Base-by-base conservation (phyloP, 1,284 basidiomycete genomes). In the Cerrena zonata region DNA sequence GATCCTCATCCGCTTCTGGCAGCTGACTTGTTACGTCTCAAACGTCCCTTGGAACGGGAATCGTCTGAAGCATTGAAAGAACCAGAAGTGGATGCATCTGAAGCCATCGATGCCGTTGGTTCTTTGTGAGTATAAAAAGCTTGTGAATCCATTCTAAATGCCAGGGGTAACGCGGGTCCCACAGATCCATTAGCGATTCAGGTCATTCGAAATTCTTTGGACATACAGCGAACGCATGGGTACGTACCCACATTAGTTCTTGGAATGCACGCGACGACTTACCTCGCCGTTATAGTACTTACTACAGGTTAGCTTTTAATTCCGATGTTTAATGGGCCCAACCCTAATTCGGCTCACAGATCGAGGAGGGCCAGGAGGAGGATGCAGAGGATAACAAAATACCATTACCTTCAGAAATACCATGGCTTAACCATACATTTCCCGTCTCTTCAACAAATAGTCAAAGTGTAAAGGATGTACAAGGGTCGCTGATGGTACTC, bases 181-280 rank as follows among this genome's bases (percentile, higher is more conserved):
- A 21, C 53, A 84, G 82, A 54, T 79, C 79, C 34, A 79, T 84
- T 52, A 79, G 79, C 10, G 75, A 79, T 52, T 73, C 73, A 24
- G 83, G 82, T 23, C 74, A 77, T 40, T 76, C 79, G 3, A 80
- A 77, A 44, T 86, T 84, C 64, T 84, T 77, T 60, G 83, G 83
- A 22, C 73, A 72, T 49, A 75, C 80, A 27, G 82, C 83, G 21
- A 84, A 81, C 61, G 78, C 82, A 51, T 84, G 81, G 78, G 82
- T 86, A 66, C 57, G 80, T 64, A 37, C 25, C 24, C 24, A 27
- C 22, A 22, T 23, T 56, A 27, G 50, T n/a, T 54, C 41, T 36
- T 53, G 42, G 21, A 25, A 45, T 49, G 40, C 21, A 52, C 49
- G 45, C 51, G 40, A 53, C 54, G 25, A 54, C 38, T 48, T 50